Conservation (phyloP, 495 filamentous ascomycete genomes). For the Bathelium albidoporum region DNA sequence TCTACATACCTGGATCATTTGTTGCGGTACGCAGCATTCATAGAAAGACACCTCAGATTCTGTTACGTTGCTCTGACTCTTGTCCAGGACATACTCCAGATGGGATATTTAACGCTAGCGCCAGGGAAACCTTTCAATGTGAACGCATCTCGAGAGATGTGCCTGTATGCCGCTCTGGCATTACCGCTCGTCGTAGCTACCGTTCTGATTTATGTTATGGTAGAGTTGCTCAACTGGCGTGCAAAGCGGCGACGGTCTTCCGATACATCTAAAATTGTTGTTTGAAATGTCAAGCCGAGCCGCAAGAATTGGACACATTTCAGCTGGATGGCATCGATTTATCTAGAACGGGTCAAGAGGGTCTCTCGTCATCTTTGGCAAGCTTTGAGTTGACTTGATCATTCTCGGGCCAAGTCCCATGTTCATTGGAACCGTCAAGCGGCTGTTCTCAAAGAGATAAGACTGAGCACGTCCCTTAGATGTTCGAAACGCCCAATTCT, state of each 20-base stretch:
- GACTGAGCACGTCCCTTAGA: too few relatives aligned
- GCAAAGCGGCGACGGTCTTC: background rate
- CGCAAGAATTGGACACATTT: too few relatives aligned
- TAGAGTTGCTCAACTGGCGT: background rate
- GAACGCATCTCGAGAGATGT: background rate
- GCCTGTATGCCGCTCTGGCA: background rate
- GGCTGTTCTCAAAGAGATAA: too few relatives aligned
- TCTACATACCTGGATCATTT: background rate
- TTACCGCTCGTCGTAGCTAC: background rate
- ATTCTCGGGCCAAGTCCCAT: too few relatives aligned
- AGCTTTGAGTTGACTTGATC: too few relatives aligned
- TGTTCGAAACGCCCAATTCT: too few relatives aligned
- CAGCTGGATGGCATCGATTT: too few relatives aligned
- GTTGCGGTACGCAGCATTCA: background rate
- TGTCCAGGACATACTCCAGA: background rate
- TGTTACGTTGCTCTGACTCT: background rate
- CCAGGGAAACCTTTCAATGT: background rate
- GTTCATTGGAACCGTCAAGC: too few relatives aligned
- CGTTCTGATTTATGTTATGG: background rate
- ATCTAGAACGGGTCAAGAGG: too few relatives aligned
- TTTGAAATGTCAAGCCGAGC: too few relatives aligned
- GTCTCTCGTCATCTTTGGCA: too few relatives aligned
- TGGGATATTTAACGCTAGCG: background rate
- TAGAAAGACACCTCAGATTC: background rate
- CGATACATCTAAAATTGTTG: background rate